These are phyloP conservation scores for Penicillium italicum DNA, from an alignment of 2,329 filamentous ascomycete genomes.

Conservation along the genomic window DNA sequence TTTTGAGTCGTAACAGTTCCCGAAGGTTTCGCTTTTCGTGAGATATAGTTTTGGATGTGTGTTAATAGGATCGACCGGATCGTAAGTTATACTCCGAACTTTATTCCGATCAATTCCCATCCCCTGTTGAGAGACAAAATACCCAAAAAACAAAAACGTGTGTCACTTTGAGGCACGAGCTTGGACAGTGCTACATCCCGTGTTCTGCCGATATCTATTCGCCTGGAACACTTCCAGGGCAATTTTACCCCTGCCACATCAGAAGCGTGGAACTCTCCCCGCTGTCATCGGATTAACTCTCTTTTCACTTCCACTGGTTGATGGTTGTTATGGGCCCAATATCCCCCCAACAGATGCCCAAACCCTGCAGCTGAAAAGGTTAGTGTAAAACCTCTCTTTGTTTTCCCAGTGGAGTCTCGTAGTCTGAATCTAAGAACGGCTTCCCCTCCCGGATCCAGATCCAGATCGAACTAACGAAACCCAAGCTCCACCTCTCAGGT, in stretches of 20 bases:
- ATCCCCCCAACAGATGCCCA: background rate
- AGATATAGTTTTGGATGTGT: background rate
- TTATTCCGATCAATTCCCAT: background rate
- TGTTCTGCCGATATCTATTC: background rate
- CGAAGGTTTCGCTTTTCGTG: background rate
- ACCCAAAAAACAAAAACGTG: no score
- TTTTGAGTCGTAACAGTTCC: background rate
- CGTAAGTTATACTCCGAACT: background rate
- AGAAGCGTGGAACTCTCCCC: background rate
- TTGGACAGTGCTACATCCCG: background rate
- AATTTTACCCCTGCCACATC: background rate
- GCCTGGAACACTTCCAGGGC: background rate
- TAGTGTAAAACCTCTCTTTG: background rate
- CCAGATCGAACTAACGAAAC: constrained; percentile 12
- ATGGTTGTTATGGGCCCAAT: background rate
- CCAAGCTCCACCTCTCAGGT: background rate
- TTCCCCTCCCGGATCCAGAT: constrained; percentile 1
- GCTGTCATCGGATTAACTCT: background rate
- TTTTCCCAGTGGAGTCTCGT: background rate
- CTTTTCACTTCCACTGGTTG: background rate
- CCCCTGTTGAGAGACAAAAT: background rate
- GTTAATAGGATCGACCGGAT: constrained; percentile 3
- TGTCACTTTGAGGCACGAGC: constrained; percentile 3
- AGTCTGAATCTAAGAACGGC: background rate
- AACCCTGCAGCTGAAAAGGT: constrained; percentile 1